Percentiles rank a stretch among this genome's conserved stretches.
These are phyloP conservation scores for Umbellularia californica DNA, from an alignment of 164 flowering plant species.

Conservation along the genomic window DNA sequence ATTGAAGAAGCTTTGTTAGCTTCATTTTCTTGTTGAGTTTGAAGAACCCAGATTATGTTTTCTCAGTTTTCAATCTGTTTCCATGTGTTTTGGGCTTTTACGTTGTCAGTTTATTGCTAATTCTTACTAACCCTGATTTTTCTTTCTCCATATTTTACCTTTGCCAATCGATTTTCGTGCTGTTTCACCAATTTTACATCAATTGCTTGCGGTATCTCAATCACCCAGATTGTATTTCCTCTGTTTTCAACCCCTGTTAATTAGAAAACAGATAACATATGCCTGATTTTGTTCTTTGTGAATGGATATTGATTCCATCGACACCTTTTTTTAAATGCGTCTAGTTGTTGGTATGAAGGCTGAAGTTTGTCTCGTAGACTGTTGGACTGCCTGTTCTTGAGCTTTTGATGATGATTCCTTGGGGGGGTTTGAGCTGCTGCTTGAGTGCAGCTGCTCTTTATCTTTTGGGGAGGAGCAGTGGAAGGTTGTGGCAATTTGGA, in stretches of 20 bases:
- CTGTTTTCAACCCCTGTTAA: background rate
- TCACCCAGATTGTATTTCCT: background rate
- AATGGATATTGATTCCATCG: background rate
- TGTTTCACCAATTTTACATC: background rate
- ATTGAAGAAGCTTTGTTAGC: background rate
- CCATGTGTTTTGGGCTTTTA: background rate
- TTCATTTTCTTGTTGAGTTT: background rate
- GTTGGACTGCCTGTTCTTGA: background rate
- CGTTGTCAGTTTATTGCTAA: background rate
- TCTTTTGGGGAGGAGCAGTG: conserved; percentile 85
- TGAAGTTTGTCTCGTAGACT: conserved; percentile 2
- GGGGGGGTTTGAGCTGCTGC: conserved; percentile 92
- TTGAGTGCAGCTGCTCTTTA: conserved; percentile 92
- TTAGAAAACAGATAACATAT: too few species aligned
- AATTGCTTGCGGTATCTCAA: background rate
- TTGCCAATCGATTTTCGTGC: background rate
- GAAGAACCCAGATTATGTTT: background rate
- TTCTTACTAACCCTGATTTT: background rate
- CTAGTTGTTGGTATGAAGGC: background rate
- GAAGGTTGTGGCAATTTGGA: conserved; percentile 39
- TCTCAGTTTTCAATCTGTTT: background rate
- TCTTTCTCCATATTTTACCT: background rate
- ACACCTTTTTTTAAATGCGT: background rate
- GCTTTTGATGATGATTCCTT: conserved; percentile 58
- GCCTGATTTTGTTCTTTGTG: background rate